Base-by-base conservation (phyloP, 345 rosid genomes). In the Salix purpurea region DNA sequence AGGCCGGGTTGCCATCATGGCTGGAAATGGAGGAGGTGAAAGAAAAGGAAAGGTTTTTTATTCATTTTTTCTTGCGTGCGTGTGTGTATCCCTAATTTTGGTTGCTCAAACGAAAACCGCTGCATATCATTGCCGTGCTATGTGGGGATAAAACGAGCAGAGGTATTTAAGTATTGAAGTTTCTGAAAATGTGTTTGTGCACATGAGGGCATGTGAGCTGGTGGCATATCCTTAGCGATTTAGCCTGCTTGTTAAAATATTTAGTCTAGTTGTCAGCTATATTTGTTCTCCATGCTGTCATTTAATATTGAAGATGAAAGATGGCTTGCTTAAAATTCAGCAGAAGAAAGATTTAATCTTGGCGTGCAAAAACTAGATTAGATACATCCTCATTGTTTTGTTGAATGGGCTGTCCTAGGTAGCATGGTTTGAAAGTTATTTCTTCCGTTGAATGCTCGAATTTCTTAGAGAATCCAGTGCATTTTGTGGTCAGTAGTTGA, bases 1-100 rank as follows among this genome's bases (percentile, higher is more conserved):
- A 78, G 67, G 37, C 37, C 37, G 37, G 70, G 84, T 19, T 6
- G 84, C 79, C 86, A 79, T 76, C 78, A 34, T 79, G 36, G 65
- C 69, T 60, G 28, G 69, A 52, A 73, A 42, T 30, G 79, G 39
- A 18, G 48, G 60, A 52, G 61, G 30, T 46, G 37, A 58, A 32
- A 15, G 11, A 68, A 21, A 30, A 9, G 65, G 36, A 72, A 61
- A 58, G 15, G 15, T 48, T 40, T 34, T 44, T 56, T 13, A 8
- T n/a, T 23, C 9, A 10, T 70, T 10, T 66, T 54, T 1, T 36
- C 37, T 1, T 36, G 36, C 6, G 37, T 28, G 50, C 6, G 12
- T 26, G 18, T 11, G n/a, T 40, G 32, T 50, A 39, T 32, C 34
- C 4, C 34, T 32, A 32, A 32, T 44, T 32, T 42, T 77, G 39